Conservation (phyloP, 768 basidiomycete genomes). For the Boletus rubescentipes region DNA sequence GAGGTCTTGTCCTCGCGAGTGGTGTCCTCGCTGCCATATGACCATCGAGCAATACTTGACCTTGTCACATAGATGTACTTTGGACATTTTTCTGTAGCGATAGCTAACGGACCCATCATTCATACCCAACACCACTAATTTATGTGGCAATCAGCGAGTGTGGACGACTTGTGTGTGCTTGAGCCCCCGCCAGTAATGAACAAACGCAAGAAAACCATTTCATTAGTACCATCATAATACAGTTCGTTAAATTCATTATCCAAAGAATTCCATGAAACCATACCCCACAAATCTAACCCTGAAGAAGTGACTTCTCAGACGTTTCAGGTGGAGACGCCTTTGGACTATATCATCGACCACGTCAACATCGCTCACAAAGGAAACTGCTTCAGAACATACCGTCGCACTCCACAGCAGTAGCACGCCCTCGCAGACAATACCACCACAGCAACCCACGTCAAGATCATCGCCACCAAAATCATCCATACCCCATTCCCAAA, state of each 20-base stretch:
- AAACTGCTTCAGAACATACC: conserved; percentile 21
- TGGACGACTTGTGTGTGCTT: background rate
- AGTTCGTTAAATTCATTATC: background rate
- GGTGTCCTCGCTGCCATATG: conserved; percentile 21
- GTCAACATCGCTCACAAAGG: conserved; percentile 5
- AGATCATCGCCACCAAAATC: conserved; percentile 52
- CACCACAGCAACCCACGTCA: conserved; percentile 61
- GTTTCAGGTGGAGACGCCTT: background rate
- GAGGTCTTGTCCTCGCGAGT: conserved; percentile 21
- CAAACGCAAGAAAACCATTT: background rate
- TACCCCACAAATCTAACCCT: background rate
- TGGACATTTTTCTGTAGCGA: conserved; percentile 19
- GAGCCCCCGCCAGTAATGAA: too few species aligned
- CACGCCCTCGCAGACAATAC: conserved; percentile 64
- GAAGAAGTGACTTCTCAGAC: background rate
- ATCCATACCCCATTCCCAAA: conserved; percentile 79
- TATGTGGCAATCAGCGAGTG: background rate
- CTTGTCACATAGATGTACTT: conserved; percentile 1
- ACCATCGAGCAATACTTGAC: background rate
- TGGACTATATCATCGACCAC: conserved; percentile 4
- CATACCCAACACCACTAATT: background rate
- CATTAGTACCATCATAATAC: conserved; percentile 1
- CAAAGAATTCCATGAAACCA: background rate
- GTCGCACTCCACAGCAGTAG: conserved; percentile 64
- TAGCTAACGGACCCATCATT: conserved; percentile 8